Evolutionary conservation across 108 stramenopile species (phyloP).

Genomic region (Conticribra guillardii): DNA sequence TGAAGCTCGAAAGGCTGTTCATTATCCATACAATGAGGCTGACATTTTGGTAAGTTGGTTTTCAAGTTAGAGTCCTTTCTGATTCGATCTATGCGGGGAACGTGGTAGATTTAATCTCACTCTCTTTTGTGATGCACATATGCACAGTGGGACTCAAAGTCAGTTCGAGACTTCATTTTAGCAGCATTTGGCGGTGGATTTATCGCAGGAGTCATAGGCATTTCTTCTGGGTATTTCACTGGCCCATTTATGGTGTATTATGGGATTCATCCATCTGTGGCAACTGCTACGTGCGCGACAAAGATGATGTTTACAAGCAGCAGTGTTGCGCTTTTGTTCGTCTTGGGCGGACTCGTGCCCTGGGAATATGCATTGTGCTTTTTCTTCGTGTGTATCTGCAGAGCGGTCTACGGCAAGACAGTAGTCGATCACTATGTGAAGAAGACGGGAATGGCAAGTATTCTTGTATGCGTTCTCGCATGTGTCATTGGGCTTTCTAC

Average conservation of each 20-base stretch:
- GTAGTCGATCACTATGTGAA: slow-evolving; percentile 72
- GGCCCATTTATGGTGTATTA: slow-evolving; percentile 71
- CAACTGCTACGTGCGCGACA: slow-evolving; percentile 68
- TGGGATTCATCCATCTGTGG: slow-evolving; percentile 70
- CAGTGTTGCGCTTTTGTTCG: slow-evolving; percentile 67
- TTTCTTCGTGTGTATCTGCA: slow-evolving; percentile 61
- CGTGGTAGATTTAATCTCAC: background rate
- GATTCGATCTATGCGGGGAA: background rate
- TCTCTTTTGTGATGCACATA: no score
- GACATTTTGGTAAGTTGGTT: slow-evolving; percentile 36
- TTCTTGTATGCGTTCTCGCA: slow-evolving; percentile 62
- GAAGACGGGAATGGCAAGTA: slow-evolving; percentile 53
- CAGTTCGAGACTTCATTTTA: slow-evolving; percentile 49
- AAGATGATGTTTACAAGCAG: slow-evolving; percentile 76
- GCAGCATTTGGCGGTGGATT: slow-evolving; percentile 64
- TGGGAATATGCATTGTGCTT: slow-evolving; percentile 69
- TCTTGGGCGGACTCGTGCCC: slow-evolving; percentile 70
- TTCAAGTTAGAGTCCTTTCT: background rate
- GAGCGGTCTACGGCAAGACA: slow-evolving; percentile 66
- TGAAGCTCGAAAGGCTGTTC: slow-evolving; percentile 34
- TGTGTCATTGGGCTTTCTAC: slow-evolving; percentile 65
- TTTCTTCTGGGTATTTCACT: slow-evolving; percentile 69
- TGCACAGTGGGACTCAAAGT: slow-evolving; percentile 59
- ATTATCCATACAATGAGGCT: slow-evolving; percentile 56
- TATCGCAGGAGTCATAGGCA: slow-evolving; percentile 72